Conservation (phyloP, 2,329 filamentous ascomycete species). For the Coniochaeta sp. region DNA sequence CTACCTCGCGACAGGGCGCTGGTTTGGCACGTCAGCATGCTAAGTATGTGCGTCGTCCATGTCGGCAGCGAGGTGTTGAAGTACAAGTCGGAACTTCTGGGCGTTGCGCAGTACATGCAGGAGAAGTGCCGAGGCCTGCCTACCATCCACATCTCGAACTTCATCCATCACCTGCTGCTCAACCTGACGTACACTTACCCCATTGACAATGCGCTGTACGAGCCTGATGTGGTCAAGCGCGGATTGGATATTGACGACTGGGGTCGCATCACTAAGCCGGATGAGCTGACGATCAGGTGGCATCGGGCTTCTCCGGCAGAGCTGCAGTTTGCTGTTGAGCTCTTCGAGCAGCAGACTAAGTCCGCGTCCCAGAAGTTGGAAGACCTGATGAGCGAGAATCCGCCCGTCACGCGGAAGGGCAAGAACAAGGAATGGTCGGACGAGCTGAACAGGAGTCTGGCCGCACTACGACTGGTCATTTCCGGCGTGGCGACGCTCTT, state of each 20-base stretch:
- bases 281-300: slow-evolving; percentile 81
- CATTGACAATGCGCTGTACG: slow-evolving; percentile 80
- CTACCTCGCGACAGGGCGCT: slow-evolving; percentile 85
- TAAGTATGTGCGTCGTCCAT: slow-evolving; percentile 97
- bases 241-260: slow-evolving; percentile 76
- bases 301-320: slow-evolving; percentile 76
- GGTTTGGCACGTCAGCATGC: slow-evolving; percentile 94
- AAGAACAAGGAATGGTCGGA: slow-evolving; percentile 99
- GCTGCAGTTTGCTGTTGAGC: slow-evolving; percentile 78
- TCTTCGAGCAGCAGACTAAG: slow-evolving; percentile 79
- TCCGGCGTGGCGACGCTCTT: slow-evolving; percentile 88
- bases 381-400: slow-evolving; percentile 72
- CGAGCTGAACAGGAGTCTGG: slow-evolving; percentile 84
- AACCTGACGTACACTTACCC: slow-evolving; percentile 94
- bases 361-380: slow-evolving; percentile 69
- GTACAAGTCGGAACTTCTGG: slow-evolving; percentile 82
- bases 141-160: slow-evolving; percentile 94
- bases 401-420: slow-evolving; percentile 80
- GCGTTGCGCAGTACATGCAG: slow-evolving; percentile 94
- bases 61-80: slow-evolving; percentile 84
- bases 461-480: slow-evolving; percentile 79
- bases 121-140: slow-evolving; percentile 88
- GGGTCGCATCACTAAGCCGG: slow-evolving; percentile 70
- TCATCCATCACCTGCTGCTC: slow-evolving; percentile 89
- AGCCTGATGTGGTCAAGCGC: slow-evolving; percentile 62